Evolutionary conservation across 2,329 filamentous ascomycete genomes (phyloP).

Genomic region (Alternaria atra): DNA sequence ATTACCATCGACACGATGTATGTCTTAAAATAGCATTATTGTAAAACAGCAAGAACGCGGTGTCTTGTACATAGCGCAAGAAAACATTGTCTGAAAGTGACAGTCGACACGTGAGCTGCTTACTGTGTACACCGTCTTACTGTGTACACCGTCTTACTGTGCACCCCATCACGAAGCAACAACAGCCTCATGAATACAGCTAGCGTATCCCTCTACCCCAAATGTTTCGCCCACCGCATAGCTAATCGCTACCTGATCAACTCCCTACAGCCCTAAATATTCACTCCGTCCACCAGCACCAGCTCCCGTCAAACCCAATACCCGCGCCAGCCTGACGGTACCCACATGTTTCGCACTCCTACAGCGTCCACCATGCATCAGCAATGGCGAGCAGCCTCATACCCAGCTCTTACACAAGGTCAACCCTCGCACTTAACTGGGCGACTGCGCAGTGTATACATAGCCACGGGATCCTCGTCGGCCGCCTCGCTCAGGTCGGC

Average conservation of each 20-base stretch:
- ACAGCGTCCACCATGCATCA: slow-evolving; percentile 1
- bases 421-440: slow-evolving; percentile 8
- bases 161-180: background rate
- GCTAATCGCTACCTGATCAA: background rate
- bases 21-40: background rate
- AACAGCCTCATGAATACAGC: background rate
- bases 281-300: background rate
- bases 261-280: background rate
- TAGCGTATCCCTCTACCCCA: background rate
- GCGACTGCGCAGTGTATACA: slow-evolving; percentile 20
- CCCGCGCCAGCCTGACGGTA: background rate
- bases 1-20: background rate
- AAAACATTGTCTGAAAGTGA: background rate
- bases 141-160: background rate
- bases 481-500: slow-evolving; percentile 16
- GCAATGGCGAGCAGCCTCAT: background rate
- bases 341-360: slow-evolving; percentile 2
- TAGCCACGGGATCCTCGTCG: slow-evolving; percentile 27
- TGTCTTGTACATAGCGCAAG: background rate
- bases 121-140: background rate
- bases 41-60: background rate
- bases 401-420: background rate
- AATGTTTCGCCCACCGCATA: background rate
- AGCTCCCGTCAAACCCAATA: slow-evolving; percentile 4
- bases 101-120: background rate